Conservation (phyloP, 2,329 filamentous ascomycete species). For the Fusarium oxysporum region DNA sequence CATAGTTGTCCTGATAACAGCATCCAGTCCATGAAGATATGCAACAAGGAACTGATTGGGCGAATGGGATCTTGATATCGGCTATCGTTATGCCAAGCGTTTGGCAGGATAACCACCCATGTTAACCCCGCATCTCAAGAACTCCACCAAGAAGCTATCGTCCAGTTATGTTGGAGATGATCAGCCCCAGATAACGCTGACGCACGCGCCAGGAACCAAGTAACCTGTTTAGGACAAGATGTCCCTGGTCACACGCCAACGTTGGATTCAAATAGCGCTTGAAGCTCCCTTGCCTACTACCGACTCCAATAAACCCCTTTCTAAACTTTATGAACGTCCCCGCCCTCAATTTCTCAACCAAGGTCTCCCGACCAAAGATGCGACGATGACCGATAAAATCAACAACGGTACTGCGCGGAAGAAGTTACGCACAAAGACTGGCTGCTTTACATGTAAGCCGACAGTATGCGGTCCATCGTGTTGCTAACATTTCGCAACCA, state of each 20-base stretch:
- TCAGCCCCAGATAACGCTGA: neutral
- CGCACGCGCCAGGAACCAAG: neutral
- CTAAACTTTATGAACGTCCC: neutral
- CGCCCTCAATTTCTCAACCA: neutral
- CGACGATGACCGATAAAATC: neutral
- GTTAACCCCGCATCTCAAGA: neutral
- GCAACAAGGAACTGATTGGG: neutral
- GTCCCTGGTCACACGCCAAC: neutral
- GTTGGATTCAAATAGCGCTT: neutral
- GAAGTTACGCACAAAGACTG: constrained; percentile 33
- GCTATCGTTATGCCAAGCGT: neutral
- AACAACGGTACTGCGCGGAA: neutral
- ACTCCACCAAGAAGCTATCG: neutral
- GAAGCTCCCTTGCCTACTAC: rapidly evolving
- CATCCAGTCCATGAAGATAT: neutral
- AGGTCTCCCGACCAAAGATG: neutral
- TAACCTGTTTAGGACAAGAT: neutral
- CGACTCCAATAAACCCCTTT: neutral
- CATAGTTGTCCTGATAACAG: neutral
- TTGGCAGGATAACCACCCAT: neutral
- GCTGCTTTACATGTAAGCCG: constrained; percentile 30
- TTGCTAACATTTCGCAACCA: neutral
- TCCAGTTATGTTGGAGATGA: neutral
- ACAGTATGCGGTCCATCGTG: rapidly evolving
- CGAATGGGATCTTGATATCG: neutral